These are phyloP conservation scores for Crithidia expoeki DNA, from an alignment of 208 protist species.

Conservation along the genomic window DNA sequence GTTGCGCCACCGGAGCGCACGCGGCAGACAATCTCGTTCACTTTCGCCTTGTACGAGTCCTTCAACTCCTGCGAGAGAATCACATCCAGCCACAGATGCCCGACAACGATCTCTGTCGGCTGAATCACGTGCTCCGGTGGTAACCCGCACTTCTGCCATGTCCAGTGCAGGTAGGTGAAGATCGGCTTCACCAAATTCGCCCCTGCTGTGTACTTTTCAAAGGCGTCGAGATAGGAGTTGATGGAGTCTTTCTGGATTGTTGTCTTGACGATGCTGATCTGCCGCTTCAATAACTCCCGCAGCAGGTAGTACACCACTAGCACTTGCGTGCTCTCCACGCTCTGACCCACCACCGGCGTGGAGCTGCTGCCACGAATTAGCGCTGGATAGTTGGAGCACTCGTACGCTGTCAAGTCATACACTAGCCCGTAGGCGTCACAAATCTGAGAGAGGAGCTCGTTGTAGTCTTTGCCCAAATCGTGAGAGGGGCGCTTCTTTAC, in stretches of 20 bases:
- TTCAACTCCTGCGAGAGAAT: constrained; percentile 28
- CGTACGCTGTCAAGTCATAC: constrained; percentile 58
- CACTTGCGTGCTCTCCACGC: constrained; percentile 71
- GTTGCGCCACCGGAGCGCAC: constrained; percentile 39
- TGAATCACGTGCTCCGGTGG: constrained; percentile 72
- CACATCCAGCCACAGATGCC: constrained; percentile 64
- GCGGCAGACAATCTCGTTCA: constrained; percentile 43
- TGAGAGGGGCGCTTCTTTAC: constrained; percentile 35
- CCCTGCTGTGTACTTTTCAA: constrained; percentile 66
- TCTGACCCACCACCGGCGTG: constrained; percentile 57
- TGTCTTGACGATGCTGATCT: constrained; percentile 43
- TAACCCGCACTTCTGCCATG: constrained; percentile 78
- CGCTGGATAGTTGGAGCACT: constrained; percentile 68
- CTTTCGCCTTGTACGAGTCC: constrained; percentile 43
- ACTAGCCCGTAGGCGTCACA: constrained; percentile 53
- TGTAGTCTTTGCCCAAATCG: constrained; percentile 47
- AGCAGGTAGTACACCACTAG: constrained; percentile 85
- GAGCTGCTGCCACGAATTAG: constrained; percentile 58
- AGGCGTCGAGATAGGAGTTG: constrained; percentile 60
- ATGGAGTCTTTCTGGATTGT: constrained; percentile 35
- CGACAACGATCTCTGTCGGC: constrained; percentile 69
- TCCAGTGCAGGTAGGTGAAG: constrained; percentile 87
- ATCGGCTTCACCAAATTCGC: constrained; percentile 69
- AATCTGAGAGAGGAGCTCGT: constrained; percentile 43
- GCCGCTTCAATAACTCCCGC: constrained; percentile 71